Percentiles rank a stretch among this genome's conserved stretches.
phyloP scores from a whole-genome alignment of 352 stramenopile genomes.

The Phytopythium mirpurense region DNA sequence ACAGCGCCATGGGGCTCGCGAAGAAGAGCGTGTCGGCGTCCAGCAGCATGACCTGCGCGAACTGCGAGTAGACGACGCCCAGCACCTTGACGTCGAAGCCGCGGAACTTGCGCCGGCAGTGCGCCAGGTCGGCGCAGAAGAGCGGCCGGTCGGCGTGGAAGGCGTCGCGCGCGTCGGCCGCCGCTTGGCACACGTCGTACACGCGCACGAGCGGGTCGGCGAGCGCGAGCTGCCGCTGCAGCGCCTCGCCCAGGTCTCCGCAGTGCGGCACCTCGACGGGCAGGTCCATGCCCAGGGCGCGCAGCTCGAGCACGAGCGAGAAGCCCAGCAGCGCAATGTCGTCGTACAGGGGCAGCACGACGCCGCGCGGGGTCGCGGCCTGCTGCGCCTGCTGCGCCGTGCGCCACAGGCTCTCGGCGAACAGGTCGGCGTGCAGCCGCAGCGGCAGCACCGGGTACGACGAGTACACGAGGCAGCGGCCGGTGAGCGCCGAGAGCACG shows the following conservation, averaged over 20 bases:
- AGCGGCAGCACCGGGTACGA: not conserved
- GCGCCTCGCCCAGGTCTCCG: constrained; percentile 38
- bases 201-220: constrained; percentile 36
- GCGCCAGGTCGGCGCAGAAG: constrained; percentile 40
- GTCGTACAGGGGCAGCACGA: constrained; percentile 53
- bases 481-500: not conserved
- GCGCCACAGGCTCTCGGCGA: constrained; percentile 19
- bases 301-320: constrained; percentile 54
- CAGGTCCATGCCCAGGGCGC: constrained; percentile 27
- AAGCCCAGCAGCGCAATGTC: constrained; percentile 43
- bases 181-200: constrained; percentile 58
- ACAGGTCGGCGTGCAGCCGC: constrained; percentile 12
- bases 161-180: constrained; percentile 19
- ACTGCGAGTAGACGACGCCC: constrained; percentile 51
- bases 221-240: constrained; percentile 18
- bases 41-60: constrained; percentile 69
- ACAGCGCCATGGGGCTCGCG: constrained; percentile 46
- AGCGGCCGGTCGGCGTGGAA: constrained; percentile 24
- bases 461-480: not conserved
- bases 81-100: constrained; percentile 68
- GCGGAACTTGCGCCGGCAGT: constrained; percentile 46
- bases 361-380: constrained; percentile 14
- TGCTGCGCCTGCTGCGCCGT: constrained; percentile 13
- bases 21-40: constrained; percentile 73
- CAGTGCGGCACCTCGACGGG: constrained; percentile 62